Evolutionary conservation across 176 grass and related monocot species (phyloP), one percentile per base, ranked within the genome.

Genomic region (Hordeum marinum): DNA sequence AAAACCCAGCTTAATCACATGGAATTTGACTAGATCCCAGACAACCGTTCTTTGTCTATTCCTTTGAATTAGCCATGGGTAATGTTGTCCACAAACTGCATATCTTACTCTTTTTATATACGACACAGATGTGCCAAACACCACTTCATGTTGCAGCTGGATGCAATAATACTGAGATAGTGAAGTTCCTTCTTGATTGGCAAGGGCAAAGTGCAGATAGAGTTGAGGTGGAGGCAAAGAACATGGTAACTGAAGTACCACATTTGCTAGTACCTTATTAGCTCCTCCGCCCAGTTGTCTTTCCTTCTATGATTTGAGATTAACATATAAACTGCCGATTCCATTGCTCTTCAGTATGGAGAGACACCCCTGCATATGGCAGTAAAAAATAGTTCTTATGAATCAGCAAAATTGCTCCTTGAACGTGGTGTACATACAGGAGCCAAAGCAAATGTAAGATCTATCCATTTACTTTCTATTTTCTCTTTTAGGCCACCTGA

Each of bases 351-450:
- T 62, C 66, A 98, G 96, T 98, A 95, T 86, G 96, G 96, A 78
- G 96, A 98, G 88, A 98, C 96, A 79, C 96, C 96, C 42, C 75
- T 98, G 77, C 96, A 96, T 60, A 90, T 98, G 91, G 96, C 96
- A 76, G 92, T 91, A 67, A 98, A 98, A 87, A 94, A 92, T 83
- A 93, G 93, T 75, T 89, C 83, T 57, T 94, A 83, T 25, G 91
- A 90, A 79, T 94, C 96, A 57, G 80, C 91, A 80, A 89, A 87
- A 55, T 76, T 98, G 68, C 90, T 98, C 66, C 93, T 98, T 83
- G 85, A 88, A 79, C 88, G 37, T 62, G 96, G 91, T 92, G 89
- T 94, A 26, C 39, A 83, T 61, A 75, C 92, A 73, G 91, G 90
- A 76, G 93, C 96, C 63, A 94, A 96, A 96, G 75, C 93, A 72